Conservation (phyloP, 2,329 filamentous ascomycete genomes). For the Arthrobotrys sphaeroides region DNA sequence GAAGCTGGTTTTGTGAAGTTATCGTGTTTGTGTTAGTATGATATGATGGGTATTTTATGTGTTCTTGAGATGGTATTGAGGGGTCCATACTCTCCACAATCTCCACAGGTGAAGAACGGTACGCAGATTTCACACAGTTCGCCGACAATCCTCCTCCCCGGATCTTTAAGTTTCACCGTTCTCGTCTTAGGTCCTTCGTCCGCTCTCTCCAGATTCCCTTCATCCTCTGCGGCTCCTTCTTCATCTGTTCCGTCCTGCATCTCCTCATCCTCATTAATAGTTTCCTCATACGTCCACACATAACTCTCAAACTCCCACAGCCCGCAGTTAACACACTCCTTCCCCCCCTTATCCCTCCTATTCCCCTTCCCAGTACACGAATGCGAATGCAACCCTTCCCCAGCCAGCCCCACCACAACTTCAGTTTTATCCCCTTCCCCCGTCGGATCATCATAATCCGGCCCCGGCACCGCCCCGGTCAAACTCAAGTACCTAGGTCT, state of each 20-base stretch:
- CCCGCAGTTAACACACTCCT: conserved; percentile 39
- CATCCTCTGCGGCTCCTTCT: neutral
- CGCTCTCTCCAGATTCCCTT: no score
- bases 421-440: neutral
- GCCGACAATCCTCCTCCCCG: conserved; percentile 14
- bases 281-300: neutral
- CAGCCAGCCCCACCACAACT: conserved; percentile 1
- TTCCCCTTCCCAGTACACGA: neutral
- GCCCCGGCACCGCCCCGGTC: neutral
- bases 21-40: neutral
- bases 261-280: neutral
- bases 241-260: neutral
- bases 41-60: neutral
- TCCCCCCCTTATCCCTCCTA: conserved; percentile 20
- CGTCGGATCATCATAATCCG: conserved; percentile 27
- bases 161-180: neutral
- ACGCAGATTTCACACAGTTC: conserved; percentile 46
- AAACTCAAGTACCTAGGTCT: conserved; percentile 5
- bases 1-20: conserved; percentile 10
- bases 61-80: neutral
- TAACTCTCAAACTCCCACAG: conserved; percentile 50
- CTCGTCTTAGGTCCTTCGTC: neutral
- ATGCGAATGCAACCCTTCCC: conserved; percentile 17
- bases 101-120: conserved; percentile 34
- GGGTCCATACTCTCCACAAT: conserved; percentile 37